Evolutionary conservation across 352 stramenopile species (phyloP).

Genomic region (Aphanomyces stellatus): DNA sequence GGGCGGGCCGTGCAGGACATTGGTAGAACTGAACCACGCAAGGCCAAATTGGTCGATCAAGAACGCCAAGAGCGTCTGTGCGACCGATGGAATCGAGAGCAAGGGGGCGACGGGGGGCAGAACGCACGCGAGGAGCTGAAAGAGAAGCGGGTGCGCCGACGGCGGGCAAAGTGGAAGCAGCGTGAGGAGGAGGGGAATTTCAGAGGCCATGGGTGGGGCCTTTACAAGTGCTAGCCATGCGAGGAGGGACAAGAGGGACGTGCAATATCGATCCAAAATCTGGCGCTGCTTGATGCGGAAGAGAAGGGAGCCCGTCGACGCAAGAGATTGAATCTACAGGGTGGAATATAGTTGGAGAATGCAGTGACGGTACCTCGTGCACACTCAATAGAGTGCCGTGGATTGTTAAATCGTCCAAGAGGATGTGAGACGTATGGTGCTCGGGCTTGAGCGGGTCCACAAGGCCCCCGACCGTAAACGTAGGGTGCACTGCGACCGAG

Average conservation of each 20-base stretch:
- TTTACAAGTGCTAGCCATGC: not conserved
- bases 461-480: constrained; percentile 16
- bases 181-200: not conserved
- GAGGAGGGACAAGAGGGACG: constrained; percentile 31
- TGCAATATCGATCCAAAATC: constrained; percentile 25
- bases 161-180: constrained; percentile 6
- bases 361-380: not conserved
- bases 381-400: not conserved
- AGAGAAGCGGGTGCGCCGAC: not conserved
- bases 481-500: not conserved
- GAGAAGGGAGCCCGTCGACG: constrained; percentile 25
- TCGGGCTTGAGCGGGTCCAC: not conserved
- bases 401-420: constrained; percentile 11
- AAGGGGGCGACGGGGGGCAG: not conserved
- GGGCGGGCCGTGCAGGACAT: constrained; percentile 2
- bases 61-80: not conserved
- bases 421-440: constrained; percentile 1
- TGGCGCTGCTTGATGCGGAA: constrained; percentile 34
- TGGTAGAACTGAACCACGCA: constrained; percentile 3
- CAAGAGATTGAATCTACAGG: constrained; percentile 22
- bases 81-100: not conserved
- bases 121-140: not conserved
- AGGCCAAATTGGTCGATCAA: not conserved
- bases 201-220: not conserved
- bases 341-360: constrained; percentile 1